phyloP scores from a whole-genome alignment of 495 filamentous ascomycete genomes.

The Friedmanniomyces simplex region DNA sequence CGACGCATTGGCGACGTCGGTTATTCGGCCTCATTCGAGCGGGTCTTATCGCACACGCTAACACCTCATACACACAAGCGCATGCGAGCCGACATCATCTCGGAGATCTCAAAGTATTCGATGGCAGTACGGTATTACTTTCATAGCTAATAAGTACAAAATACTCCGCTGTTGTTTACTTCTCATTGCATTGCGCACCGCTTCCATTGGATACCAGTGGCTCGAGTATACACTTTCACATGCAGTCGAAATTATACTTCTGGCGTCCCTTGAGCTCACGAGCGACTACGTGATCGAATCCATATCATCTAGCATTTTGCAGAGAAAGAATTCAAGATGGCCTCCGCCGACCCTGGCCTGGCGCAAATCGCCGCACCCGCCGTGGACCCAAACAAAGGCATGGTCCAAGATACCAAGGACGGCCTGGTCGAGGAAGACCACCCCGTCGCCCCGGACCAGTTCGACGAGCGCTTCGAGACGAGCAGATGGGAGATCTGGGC shows the following conservation, averaged over 20 bases:
- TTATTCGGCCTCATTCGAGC: too few relatives aligned
- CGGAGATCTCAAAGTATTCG: too few relatives aligned
- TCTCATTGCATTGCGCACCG: neutral
- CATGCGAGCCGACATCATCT: too few relatives aligned
- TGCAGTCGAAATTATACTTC: neutral
- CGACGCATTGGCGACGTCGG: too few relatives aligned
- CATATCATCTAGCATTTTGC: neutral
- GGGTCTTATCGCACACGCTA: too few relatives aligned
- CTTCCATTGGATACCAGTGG: neutral
- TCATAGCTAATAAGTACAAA: too few relatives aligned
- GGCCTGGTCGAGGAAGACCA: conserved; percentile 24
- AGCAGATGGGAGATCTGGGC: conserved; percentile 52
- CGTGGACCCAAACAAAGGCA: conserved; percentile 18
- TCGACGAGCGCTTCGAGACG: conserved; percentile 41
- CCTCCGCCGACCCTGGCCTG: conserved; percentile 16
- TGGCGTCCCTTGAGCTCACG: neutral
- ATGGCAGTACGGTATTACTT: too few relatives aligned
- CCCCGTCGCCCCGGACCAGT: conserved; percentile 39
- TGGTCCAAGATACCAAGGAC: conserved; percentile 12
- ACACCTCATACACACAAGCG: too few relatives aligned
- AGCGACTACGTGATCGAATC: neutral
- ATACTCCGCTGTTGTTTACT: neutral
- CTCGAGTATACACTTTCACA: neutral
- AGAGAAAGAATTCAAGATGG: conserved; percentile 9
- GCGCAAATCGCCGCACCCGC: conserved; percentile 14